Conservation (phyloP, 176 grass and related monocot species). For the Aegilops tauschii region DNA sequence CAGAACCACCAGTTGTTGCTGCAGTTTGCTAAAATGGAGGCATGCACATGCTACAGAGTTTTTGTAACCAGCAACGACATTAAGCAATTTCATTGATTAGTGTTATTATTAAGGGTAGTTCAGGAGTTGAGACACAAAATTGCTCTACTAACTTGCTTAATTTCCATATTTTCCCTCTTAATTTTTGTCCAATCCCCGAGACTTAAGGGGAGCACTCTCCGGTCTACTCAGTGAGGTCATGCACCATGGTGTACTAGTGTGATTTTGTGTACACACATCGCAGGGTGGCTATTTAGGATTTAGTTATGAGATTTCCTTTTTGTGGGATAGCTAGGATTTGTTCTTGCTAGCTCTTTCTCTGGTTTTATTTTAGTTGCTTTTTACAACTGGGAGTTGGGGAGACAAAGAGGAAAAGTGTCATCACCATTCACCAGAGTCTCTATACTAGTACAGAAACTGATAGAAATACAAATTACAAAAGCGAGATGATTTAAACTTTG, state of each 20-base stretch:
- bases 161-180: neutral
- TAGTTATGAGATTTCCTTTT: neutral
- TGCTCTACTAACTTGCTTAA: neutral
- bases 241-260: neutral
- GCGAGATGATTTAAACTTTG: neutral
- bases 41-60: neutral
- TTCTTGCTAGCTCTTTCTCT: neutral
- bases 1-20: neutral
- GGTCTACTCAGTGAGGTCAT: neutral
- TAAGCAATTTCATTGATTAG: neutral
- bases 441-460: conserved; percentile 1
- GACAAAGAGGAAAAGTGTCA: neutral
- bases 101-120: neutral
- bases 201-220: neutral
- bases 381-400: neutral
- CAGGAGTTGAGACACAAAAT: neutral
- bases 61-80: neutral
- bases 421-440: neutral
- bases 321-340: neutral
- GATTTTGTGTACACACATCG: neutral
- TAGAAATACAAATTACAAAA: conserved; percentile 12
- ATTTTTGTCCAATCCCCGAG: neutral
- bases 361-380: neutral
- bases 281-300: neutral
- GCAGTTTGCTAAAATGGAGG: neutral